phyloP scores from a whole-genome alignment of 2,329 filamentous ascomycete genomes.

The Monosporascus ibericus region DNA sequence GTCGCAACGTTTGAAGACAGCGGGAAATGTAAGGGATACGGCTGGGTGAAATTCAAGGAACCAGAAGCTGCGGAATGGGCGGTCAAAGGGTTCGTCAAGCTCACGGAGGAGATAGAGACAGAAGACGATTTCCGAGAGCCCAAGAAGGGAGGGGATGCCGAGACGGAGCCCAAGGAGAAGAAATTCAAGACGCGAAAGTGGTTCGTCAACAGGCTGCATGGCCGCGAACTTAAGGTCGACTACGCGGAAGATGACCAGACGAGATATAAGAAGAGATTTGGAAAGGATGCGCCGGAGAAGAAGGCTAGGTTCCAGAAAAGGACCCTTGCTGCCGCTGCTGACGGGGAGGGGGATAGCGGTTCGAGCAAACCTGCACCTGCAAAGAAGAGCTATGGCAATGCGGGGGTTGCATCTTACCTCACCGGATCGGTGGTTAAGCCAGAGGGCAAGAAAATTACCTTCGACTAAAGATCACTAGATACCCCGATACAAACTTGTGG shows the following conservation, averaged over 20 bases:
- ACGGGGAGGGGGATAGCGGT: conserved; percentile 13
- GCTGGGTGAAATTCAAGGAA: conserved; percentile 87
- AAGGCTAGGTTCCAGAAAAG: conserved; percentile 11
- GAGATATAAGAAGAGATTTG: conserved; percentile 90
- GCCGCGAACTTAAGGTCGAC: conserved; percentile 78
- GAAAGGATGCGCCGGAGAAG: conserved; percentile 57
- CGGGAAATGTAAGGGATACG: conserved; percentile 96
- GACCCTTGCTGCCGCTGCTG: conserved; percentile 15
- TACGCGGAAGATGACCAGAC: conserved; percentile 87
- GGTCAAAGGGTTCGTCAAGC: conserved; percentile 74
- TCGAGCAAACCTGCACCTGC: conserved; percentile 23
- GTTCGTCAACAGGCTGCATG: conserved; percentile 80
- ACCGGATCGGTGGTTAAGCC: conserved; percentile 74
- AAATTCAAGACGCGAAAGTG: conserved; percentile 61
- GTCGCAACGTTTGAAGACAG: conserved; percentile 93
- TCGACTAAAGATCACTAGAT: conserved; percentile 50
- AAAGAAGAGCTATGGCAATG: conserved; percentile 37
- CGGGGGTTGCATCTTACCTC: conserved; percentile 51
- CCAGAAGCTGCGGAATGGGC: conserved; percentile 67
- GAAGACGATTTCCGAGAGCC: conserved; percentile 54
- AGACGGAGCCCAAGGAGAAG: conserved; percentile 40
- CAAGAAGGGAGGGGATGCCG: conserved; percentile 37
- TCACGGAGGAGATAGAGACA: conserved; percentile 59
- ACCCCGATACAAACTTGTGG: background rate
- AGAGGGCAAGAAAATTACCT: conserved; percentile 75